Base-by-base conservation (phyloP, 2,329 filamentous ascomycete species). In the Zasmidium citrigriseum region DNA sequence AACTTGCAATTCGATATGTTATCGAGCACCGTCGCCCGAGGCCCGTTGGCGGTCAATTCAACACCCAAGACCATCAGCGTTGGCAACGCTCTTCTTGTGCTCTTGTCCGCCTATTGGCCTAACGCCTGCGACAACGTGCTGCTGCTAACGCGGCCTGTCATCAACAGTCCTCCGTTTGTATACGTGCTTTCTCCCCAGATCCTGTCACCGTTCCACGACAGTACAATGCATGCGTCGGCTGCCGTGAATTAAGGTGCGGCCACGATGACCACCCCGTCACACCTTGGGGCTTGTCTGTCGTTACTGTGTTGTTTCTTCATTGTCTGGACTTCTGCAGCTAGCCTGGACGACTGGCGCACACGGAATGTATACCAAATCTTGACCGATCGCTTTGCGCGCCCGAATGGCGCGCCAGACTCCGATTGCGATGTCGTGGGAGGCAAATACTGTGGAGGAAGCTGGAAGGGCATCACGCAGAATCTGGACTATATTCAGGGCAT, bases 401-500 rank as follows among this genome's bases (percentile, higher is more conserved):
- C 64, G 5, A 62, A 67, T 58, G 61, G 61, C 41, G 67, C 63
- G n/a, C 64, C 60, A 12, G 61, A 64, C 4, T 59, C 52, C 10
- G 46, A 59, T 9, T 75, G 73, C 58, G 57, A 67, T 47, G 64
- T 68, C 27, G 63, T 60, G 12, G 50, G 67, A 24, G 66, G 68
- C 10, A 58, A 60, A 18, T 74, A 74, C 60, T 75, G 72, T 47
- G 71, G 70, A 16, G 77, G 77, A 11, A 72, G 75, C n/a, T 78
- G 75, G 73, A 68, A 29, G 14, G 27, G 27, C 27, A 74, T 77
- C 47, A 70, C 72, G 46, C 68, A 74, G 27, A 66, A 73, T 10
- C 61, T 78, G 51, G 73, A 76, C 61, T 78, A 78, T 58, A 77
- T 77, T 45, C 71, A 75, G 57, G 66, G 64, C 22, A 66, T 66